Evolutionary conservation across 352 stramenopile species (phyloP).

Genomic region (Pythium apleroticum): DNA sequence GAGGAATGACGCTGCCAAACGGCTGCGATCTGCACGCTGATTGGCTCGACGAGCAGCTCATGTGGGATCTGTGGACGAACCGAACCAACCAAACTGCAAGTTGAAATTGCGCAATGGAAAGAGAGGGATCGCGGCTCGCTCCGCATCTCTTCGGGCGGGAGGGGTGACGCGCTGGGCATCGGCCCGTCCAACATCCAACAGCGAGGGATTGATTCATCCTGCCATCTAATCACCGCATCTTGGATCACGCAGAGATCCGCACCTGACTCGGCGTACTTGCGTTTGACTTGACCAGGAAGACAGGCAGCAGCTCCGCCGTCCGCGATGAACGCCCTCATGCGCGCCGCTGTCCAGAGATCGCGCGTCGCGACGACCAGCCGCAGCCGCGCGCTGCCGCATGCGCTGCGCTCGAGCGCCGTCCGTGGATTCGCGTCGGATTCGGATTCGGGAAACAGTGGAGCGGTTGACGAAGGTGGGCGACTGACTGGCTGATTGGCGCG

Average conservation of each 20-base stretch:
- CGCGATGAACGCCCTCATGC: conserved; percentile 12
- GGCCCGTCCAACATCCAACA: not conserved
- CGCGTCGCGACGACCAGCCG: not conserved
- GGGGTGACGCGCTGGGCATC: not conserved
- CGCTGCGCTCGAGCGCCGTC: conserved; percentile 17
- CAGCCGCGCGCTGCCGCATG: conserved; percentile 10
- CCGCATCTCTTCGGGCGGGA: not conserved
- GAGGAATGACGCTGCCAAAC: not conserved
- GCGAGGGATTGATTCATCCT: not conserved
- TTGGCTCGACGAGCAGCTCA: conserved; percentile 14
- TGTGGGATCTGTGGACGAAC: conserved; percentile 26
- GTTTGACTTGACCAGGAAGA: not conserved
- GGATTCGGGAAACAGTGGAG: not conserved
- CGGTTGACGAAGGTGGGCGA: conserved; percentile 9
- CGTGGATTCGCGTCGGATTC: conserved; percentile 24
- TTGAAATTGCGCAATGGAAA: conserved; percentile 32
- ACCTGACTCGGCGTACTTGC: not conserved
- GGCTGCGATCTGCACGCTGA: conserved; percentile 1
- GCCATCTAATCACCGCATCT: not conserved
- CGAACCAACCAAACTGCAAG: conserved; percentile 30
- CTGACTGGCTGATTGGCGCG: not conserved
- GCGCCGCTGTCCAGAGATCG: not conserved
- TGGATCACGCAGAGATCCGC: not conserved
- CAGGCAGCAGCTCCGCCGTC: not conserved
- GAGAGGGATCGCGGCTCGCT: not conserved